Percentiles rank a stretch among this genome's conserved stretches.
These are phyloP conservation scores for Golubevia pallescens DNA, from an alignment of 1,284 basidiomycete genomes.

Conservation along the genomic window DNA sequence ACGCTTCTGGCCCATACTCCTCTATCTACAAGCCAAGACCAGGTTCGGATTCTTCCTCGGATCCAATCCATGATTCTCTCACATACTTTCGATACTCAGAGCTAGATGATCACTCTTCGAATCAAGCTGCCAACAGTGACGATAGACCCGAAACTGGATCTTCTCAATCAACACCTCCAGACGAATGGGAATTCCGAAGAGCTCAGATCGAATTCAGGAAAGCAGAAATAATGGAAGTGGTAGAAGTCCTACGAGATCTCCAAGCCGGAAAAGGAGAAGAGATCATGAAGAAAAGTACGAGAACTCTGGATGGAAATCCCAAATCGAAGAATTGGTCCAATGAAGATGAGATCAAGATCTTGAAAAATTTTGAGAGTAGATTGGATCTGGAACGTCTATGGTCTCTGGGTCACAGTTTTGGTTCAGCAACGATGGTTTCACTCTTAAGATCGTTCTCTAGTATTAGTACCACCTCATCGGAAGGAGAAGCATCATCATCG, in stretches of 20 bases:
- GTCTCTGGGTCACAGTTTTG: constrained; percentile 45
- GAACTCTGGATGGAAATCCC: constrained; percentile 5
- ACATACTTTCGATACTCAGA: constrained; percentile 35
- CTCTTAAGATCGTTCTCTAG: constrained; percentile 22
- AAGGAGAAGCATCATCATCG: not conserved
- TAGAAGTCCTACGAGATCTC: constrained; percentile 23
- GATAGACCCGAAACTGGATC: constrained; percentile 16
- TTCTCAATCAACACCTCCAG: not conserved
- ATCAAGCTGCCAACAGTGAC: constrained; percentile 2
- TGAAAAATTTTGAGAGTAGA: constrained; percentile 19
- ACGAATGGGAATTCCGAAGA: constrained; percentile 19
- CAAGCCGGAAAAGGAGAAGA: constrained; percentile 19
- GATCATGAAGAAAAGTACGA: constrained; percentile 5
- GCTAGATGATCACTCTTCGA: constrained; percentile 10
- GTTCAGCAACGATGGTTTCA: constrained; percentile 15
- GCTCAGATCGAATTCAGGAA: constrained; percentile 39
- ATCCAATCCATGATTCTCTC: constrained; percentile 4
- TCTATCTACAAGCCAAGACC: constrained; percentile 17
- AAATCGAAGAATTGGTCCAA: constrained; percentile 13
- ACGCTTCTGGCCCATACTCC: constrained; percentile 33
- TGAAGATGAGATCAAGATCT: constrained; percentile 13
- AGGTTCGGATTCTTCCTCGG: not conserved
- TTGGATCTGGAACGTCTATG: constrained; percentile 26
- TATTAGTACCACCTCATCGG: constrained; percentile 9
- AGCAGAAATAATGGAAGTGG: constrained; percentile 32